Evolutionary conservation across 306 rosid genomes (phyloP), one percentile per base, ranked within the genome.

Genomic region (Medicago lupulina): DNA sequence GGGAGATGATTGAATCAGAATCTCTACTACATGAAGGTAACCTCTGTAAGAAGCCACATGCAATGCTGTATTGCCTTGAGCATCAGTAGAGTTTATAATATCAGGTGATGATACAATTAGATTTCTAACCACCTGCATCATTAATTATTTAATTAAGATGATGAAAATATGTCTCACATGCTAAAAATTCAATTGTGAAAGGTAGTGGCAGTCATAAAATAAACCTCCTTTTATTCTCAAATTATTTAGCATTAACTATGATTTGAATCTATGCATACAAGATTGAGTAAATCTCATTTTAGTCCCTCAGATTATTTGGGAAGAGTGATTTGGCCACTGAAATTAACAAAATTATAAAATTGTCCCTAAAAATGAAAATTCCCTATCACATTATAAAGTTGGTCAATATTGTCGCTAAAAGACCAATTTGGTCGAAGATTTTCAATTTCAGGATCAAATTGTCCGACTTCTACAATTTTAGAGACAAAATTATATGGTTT

Each of bases 1-100:
- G 11, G 96, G 90, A 66, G 90, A 89, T 61, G 81, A 87, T 63
- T 39, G 76, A 63, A 89, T 75, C 79, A 95, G 76, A 76, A 86
- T 74, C 84, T 92, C 92, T 62, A 95, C 91, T 74, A 90, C 98
- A 17, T 90, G 75, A 55, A 85, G 79, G 80, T 83, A 85, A 64
- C 98, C 99, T 81, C 86, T 83, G 87, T 88, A 85, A 73, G 90
- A 87, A 67, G 98, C 96, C 62, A 90, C 83, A 47, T 95, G 99
- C 57, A 95, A 66, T 61, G 93, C 88, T n/a, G 96, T 89, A 76
- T 95, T 95, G 53, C 99, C 99, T 83, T 90, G 85, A 40, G 73
- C 77, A 81, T 95, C 96, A 18, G 83, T 80, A 40, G 84, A 86
- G 79, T 88, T 80, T 76, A 86, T 74, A 73, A 88, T 88, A 74